Evolutionary conservation across 23 red algal genomes (phyloP), one percentile per base, ranked within the genome.

Genomic region (Agarophyton chilense): DNA sequence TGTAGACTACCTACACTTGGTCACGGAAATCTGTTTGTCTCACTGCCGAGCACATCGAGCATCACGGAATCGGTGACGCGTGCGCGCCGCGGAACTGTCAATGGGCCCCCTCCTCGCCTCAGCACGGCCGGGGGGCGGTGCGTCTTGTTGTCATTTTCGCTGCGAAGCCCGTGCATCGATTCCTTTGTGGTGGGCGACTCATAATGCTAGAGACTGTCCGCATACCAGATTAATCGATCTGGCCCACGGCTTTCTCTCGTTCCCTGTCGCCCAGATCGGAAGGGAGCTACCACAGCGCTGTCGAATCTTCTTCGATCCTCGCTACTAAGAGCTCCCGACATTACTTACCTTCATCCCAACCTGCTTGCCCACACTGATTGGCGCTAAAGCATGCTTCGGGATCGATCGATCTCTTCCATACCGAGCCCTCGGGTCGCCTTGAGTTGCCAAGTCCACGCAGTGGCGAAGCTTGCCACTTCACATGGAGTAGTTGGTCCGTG

Each of bases 201-300:
- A 60, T 60, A 81, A 28, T 79, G 77, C 77, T 81, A 81, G 77
- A 42, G 77, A 81, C 56, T 81, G 52, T 45, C 77, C 77, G 56
- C 77, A 42, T 22, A 57, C 68, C 68, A 74, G 68, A 47, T 46
- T 18, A 4, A 36, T 35, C 29, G 26, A 21, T 62, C 77, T 81
- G 52, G 47, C 51, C 28, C 36, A 57, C 77, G 52, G 77, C 52
- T 38, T 62, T 81, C 77, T 81, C 77, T 81, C 77, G 77, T 81
- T 81, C 77, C 77, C 77, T 81, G 77, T 81, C 77, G 77, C 77
- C 77, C 28, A 81, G 19, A 81, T 60, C 24, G 52, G n/a, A 62
- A 57, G 52, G 77, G 77, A 62, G 38, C 77, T 36, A 61, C 77
- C 77, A 81, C 77, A 62, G 77, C 52, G 77, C 18, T 51, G 4